Percentiles rank a stretch among this genome's conserved stretches.
Conservation (phyloP, 306 rosid genomes). For the Quercus rubra region DNA sequence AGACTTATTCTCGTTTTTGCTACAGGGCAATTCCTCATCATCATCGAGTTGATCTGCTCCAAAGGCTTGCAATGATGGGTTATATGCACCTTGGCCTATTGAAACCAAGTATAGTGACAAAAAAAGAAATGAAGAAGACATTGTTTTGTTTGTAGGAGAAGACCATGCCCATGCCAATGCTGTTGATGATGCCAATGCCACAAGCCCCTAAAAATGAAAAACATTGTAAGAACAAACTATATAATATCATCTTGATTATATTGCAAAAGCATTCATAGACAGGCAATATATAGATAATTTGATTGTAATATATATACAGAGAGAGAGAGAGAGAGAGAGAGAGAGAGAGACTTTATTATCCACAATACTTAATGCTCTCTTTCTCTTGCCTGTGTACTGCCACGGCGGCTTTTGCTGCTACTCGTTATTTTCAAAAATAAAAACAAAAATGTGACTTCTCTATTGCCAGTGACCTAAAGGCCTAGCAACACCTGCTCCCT, state of each 20-base stretch:
- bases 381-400: too few relatives aligned
- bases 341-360: neutral
- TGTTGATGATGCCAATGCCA: conserved; percentile 78
- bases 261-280: neutral
- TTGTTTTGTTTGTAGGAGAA: conserved; percentile 44
- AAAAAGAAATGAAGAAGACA: conserved; percentile 59
- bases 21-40: conserved; percentile 62
- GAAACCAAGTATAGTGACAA: conserved; percentile 77
- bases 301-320: neutral
- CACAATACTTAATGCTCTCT: neutral
- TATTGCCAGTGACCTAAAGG: too few relatives aligned
- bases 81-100: conserved; percentile 85
- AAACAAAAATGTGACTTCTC: too few relatives aligned
- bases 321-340: neutral
- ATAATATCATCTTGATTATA: neutral
- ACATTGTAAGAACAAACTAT: neutral
- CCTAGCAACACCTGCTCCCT: too few relatives aligned
- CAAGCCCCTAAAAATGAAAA: conserved; percentile 60
- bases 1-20: conserved; percentile 44
- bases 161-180: conserved; percentile 56
- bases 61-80: conserved; percentile 91
- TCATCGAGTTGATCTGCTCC: conserved; percentile 84
- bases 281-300: neutral
- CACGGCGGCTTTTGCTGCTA: too few relatives aligned
- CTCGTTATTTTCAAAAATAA: too few relatives aligned